A percentile compares a stretch with the other conserved stretches of the same genome.
Conservation (phyloP, 192 early-diverging fungal species). For the Coemansia sp. region DNA sequence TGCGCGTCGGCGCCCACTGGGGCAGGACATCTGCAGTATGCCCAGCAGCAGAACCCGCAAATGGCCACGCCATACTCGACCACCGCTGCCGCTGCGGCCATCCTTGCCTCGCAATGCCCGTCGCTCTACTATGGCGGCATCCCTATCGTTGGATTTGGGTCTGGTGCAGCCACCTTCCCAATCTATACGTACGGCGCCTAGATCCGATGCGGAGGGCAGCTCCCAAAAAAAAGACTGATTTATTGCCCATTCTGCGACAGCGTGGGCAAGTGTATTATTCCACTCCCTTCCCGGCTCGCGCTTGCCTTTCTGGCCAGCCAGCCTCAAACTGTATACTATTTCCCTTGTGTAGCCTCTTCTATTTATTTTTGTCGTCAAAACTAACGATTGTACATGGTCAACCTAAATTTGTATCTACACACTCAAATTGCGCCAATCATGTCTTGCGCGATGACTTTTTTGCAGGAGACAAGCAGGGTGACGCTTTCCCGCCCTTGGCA, state of each 20-base stretch:
- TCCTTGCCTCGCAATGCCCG: conserved; percentile 42
- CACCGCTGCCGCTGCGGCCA: conserved; percentile 31
- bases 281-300: neutral
- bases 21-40: neutral
- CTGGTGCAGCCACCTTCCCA: conserved; percentile 23
- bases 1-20: neutral
- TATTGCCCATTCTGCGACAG: conserved; percentile 5
- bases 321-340: neutral
- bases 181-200: conserved; percentile 36
- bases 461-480: neutral
- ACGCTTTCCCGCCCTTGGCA: neutral
- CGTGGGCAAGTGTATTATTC: conserved; percentile 7
- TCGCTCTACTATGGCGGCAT: conserved; percentile 34
- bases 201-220: neutral
- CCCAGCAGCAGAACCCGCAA: conserved; percentile 18
- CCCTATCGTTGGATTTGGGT: conserved; percentile 20
- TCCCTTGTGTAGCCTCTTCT: conserved; percentile 3
- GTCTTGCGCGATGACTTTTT: neutral
- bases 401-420: neutral
- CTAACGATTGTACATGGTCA: neutral
- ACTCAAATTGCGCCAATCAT: neutral
- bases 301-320: neutral
- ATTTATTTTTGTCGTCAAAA: neutral
- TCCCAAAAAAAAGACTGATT: neutral
- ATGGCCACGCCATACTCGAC: conserved; percentile 8